These are phyloP conservation scores for Ascoidea asiatica DNA, from an alignment of 805 yeast species.

Conservation along the genomic window DNA sequence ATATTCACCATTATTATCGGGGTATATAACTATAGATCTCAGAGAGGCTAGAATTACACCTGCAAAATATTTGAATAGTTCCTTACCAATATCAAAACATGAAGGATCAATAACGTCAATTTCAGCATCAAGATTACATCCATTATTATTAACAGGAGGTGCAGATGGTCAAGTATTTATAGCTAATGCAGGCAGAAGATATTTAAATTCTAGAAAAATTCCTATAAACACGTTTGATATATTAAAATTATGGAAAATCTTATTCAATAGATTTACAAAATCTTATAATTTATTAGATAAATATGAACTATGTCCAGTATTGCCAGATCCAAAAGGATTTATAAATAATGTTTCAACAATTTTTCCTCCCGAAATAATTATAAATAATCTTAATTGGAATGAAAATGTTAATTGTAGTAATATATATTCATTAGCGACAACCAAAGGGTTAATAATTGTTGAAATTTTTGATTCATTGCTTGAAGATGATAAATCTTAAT, in stretches of 20 bases:
- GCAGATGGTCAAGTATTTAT: slow-evolving; percentile 34
- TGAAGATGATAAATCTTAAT: not conserved
- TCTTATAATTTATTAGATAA: too few species aligned
- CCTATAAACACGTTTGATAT: slow-evolving; percentile 16
- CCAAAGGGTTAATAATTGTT: not conserved
- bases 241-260: slow-evolving; percentile 21
- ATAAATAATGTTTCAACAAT: slow-evolving; percentile 16
- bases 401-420: slow-evolving; percentile 29
- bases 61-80: too few species aligned
- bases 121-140: slow-evolving; percentile 30
- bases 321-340: not conserved
- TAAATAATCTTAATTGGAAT: slow-evolving; percentile 46
- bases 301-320: not conserved
- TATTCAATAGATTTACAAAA: not conserved
- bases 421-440: slow-evolving; percentile 29
- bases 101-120: slow-evolving; percentile 26
- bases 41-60: not conserved
- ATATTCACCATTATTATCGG: slow-evolving; percentile 14
- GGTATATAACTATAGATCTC: not conserved
- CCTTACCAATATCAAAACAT: slow-evolving; percentile 22
- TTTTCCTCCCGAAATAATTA: slow-evolving; percentile 34
- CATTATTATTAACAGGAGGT: slow-evolving; percentile 32
- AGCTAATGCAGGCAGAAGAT: slow-evolving; percentile 24
- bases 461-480: not conserved
- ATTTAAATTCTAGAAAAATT: slow-evolving; percentile 21